phyloP scores from a whole-genome alignment of 371 early-diverging fungal genomes.

The Mycotypha africana region DNA sequence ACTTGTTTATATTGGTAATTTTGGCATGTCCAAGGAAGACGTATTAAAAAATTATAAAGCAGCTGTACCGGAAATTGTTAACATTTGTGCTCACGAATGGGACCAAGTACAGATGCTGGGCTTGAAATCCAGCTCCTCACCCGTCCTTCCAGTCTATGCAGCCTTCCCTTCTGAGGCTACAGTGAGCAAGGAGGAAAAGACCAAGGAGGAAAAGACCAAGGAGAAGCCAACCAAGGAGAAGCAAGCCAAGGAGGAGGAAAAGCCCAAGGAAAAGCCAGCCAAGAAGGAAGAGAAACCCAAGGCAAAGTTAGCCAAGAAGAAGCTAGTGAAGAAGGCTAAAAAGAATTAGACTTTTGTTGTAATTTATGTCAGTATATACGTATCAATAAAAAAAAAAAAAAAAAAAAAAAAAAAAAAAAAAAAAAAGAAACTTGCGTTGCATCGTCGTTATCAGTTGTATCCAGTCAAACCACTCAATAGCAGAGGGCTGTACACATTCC shows the following conservation, averaged over 20 bases:
- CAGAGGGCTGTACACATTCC: no score
- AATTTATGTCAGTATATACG: no score
- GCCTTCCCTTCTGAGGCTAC: neutral
- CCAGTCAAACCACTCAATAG: no score
- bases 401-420: neutral
- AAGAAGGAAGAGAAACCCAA: neutral
- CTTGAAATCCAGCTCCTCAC: constrained; percentile 3
- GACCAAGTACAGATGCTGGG: constrained; percentile 10
- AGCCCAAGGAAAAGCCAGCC: neutral
- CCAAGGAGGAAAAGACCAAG: neutral
- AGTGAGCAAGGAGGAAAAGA: no score
- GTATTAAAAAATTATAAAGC: constrained; percentile 10
- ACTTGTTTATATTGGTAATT: constrained; percentile 12
- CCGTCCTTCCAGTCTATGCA: constrained; percentile 14
- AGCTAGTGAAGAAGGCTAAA: neutral
- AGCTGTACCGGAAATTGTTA: constrained; percentile 11
- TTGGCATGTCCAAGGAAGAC: constrained; percentile 12
- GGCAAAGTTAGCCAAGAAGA: no score
- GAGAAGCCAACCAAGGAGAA: neutral
- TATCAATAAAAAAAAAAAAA: neutral
- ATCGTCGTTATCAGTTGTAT: neutral
- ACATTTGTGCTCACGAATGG: constrained; percentile 7
- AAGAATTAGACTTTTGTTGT: no score
- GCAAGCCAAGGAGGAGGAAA: neutral
- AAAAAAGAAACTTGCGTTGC: no score